These are phyloP conservation scores for Bassia scoparia DNA, from an alignment of 148 eudicot genomes.

Conservation along the genomic window DNA sequence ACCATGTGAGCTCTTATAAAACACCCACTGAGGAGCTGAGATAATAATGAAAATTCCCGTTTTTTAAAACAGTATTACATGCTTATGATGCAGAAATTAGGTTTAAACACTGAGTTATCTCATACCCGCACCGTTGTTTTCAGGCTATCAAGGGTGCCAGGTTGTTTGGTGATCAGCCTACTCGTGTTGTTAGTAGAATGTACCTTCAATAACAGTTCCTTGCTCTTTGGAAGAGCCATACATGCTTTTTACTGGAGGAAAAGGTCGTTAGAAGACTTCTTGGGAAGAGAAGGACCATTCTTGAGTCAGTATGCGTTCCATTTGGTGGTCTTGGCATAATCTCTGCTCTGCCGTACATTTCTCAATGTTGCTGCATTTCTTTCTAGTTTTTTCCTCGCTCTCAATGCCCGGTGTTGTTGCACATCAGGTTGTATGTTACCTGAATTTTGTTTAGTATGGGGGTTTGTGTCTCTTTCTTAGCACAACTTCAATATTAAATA, in stretches of 20 bases:
- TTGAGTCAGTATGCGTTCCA: constrained; percentile 86
- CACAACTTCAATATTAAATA: background rate
- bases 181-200: constrained; percentile 62
- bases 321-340: constrained; percentile 86
- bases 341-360: constrained; percentile 76
- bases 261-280: constrained; percentile 70
- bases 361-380: constrained; percentile 55
- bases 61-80: background rate
- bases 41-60: constrained; percentile 40
- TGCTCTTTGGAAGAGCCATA: constrained; percentile 83
- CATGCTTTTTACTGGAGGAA: constrained; percentile 88
- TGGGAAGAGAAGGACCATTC: constrained; percentile 90
- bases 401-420: constrained; percentile 66
- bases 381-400: constrained; percentile 67
- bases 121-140: background rate
- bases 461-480: background rate
- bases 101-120: background rate
- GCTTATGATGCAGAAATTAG: background rate
- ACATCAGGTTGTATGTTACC: constrained; percentile 52
- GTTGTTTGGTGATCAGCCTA: constrained; percentile 48
- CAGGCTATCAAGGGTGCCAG: constrained; percentile 61
- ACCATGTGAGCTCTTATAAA: constrained; percentile 71
- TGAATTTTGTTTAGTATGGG: background rate
- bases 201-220: constrained; percentile 52
- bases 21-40: constrained; percentile 54